Base-by-base conservation (phyloP, 2,329 filamentous ascomycete species). In the Fusarium sp. region DNA sequence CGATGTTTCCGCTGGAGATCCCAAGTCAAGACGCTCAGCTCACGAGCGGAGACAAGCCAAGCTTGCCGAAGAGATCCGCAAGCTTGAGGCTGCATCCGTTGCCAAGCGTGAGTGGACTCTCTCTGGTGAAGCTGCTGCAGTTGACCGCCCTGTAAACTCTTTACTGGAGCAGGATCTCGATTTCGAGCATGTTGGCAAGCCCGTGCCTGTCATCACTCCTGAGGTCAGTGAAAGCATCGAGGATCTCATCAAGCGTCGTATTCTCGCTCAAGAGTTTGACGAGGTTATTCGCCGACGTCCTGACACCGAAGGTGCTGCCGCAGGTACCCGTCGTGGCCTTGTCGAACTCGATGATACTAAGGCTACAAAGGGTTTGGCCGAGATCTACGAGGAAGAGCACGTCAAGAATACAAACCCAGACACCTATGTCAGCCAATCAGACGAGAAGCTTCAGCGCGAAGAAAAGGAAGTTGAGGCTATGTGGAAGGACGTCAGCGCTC, bases 361-460 rank as follows among this genome's bases (percentile, higher is more conserved):
- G 83, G 90, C 91, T n/a, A 90, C 93, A 80, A 93, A 97, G 83
- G 91, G 94, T 72, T 90, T 99, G 18, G 96, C 95, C 0, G 95
- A 98, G 78, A 88, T 98, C 57, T 99, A 98, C 85, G 96, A 98
- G 83, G 93, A 96, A 80, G 95, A 98, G 76, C 94, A 98, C 82
- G 86, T 96, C 71, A 92, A 93, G 80, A 88, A 90, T 60, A 89
- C 90, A 5, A 93, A 98, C 81, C 93, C 94, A 7, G 90, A 90
- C 73, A 92, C 90, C 41, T 97, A 94, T 80, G 89, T 96, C 69
- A 94, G 94, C 82, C 90, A 92, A 75, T 90, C 92, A 39, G 93
- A 97, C 78, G 94, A 96, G 83, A 96, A 95, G 83, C 84, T 94
- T 31, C 90, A 90, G 75, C 92, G 92, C 70, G 94, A 97, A 79